Percentiles rank a stretch among this genome's conserved stretches.
Conservation (phyloP, 2,329 filamentous ascomycete species). For the Curvularia spicifera region DNA sequence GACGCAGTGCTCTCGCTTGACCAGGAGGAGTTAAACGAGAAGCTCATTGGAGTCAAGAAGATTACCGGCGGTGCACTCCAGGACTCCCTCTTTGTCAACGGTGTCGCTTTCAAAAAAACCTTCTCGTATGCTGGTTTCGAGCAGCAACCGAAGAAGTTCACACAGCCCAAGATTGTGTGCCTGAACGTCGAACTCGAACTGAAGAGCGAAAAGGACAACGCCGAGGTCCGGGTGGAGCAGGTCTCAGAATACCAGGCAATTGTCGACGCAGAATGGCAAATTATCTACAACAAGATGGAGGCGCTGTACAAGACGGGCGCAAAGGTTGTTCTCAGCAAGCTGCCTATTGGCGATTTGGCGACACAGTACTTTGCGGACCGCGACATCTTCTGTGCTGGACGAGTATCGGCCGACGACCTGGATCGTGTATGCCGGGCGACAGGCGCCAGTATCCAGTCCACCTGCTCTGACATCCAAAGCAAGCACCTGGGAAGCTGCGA, state of each 20-base stretch:
- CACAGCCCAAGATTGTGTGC: constrained; percentile 93
- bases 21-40: constrained; percentile 96
- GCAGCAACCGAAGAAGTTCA: constrained; percentile 96
- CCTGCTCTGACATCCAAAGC: constrained; percentile 90
- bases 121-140: constrained; percentile 99
- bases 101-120: constrained; percentile 99
- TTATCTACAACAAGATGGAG: constrained; percentile 99
- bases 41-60: constrained; percentile 97
- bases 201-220: constrained; percentile 99
- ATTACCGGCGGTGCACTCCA: constrained; percentile 95
- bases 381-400: constrained; percentile 96
- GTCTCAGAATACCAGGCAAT: constrained; percentile 99
- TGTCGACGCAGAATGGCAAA: constrained; percentile 99
- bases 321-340: constrained; percentile 95
- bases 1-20: constrained; percentile 94
- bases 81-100: constrained; percentile 95
- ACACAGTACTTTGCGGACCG: constrained; percentile 98
- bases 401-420: constrained; percentile 89
- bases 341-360: constrained; percentile 95
- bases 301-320: constrained; percentile 91
- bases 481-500: constrained; percentile 92
- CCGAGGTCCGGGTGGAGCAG: constrained; percentile 96
- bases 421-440: constrained; percentile 96
- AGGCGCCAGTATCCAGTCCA: constrained; percentile 89
- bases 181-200: constrained; percentile 97